Evolutionary conservation across 345 rosid species (phyloP), one percentile per base, ranked within the genome.

Genomic region (Schrenkiella parvula): DNA sequence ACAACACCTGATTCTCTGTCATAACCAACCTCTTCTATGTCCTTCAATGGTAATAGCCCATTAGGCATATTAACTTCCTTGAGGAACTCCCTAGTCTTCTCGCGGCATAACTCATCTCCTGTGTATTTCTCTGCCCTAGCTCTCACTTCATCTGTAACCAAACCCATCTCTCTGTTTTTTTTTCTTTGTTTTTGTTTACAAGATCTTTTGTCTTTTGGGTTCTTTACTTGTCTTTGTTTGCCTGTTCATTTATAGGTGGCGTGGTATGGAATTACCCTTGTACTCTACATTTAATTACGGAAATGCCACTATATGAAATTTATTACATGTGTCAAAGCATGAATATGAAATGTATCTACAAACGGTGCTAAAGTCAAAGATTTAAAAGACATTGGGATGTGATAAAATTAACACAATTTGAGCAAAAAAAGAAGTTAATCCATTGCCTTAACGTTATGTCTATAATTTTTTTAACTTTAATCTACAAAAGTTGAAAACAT

Each of bases 1-100:
- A 93, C 98, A 59, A 84, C 79, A 0, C 98, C 98, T 1, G 97
- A 80, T 46, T 91, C 95, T 77, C 76, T 85, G 64, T 88, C 85
- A 43, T 84, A 84, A 61, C 98, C 98, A 35, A 85, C 84, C 66
- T 93, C 98, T 67, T 72, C 79, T 0, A 93, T 84, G 88, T 93
- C 96, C 46, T 70, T 84, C 62, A 93, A 37, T 2, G 98, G 98
- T 61, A 93, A 68, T 22, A 93, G 67, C 31, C 98, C 98, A 29
- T 83, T 89, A 0, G 98, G 97, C 38, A 93, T 66, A 0, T 84
- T 79, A 0, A 88, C 44, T 55, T 93, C 96, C 42, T 2, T 74
- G 39, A 91, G 92, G 72, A 93, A 42, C 2, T 37, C 35, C 83
- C 74, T 81, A 0, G 99, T 76, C 61, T 87, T 95, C 79, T 84